phyloP scores from a whole-genome alignment of 495 filamentous ascomycete species.

The Elasticomyces elasticus region DNA sequence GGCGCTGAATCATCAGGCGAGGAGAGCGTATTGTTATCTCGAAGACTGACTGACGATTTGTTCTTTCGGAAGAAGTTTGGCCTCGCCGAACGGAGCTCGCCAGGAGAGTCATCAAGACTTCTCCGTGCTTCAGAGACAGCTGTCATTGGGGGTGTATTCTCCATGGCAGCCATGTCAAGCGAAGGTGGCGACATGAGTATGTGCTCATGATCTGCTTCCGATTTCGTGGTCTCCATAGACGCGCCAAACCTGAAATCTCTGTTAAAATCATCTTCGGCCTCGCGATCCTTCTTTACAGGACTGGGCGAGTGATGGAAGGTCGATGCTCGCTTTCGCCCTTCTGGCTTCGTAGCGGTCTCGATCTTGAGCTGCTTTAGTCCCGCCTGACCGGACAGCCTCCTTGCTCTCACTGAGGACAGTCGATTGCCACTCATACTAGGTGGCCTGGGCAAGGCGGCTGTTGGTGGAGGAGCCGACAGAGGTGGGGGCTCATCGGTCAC shows the following conservation, averaged over 20 bases:
- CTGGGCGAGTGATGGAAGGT: constrained; percentile 12
- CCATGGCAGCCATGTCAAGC: constrained; percentile 29
- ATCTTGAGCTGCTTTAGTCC: constrained; percentile 72
- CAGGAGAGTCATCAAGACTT: constrained; percentile 19
- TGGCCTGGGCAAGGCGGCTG: constrained; percentile 26
- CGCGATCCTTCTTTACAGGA: not conserved
- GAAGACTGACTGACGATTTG: constrained; percentile 68
- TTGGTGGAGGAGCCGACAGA: constrained; percentile 9
- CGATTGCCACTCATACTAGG: constrained; percentile 30
- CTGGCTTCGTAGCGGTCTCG: constrained; percentile 46
- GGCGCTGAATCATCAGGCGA: constrained; percentile 55
- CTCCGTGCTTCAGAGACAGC: constrained; percentile 6
- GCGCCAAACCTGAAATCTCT: constrained; percentile 14
- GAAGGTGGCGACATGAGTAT: constrained; percentile 28
- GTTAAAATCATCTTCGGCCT: not conserved
- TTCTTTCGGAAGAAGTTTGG: constrained; percentile 57
- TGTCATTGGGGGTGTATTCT: constrained; percentile 1
- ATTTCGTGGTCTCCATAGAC: not conserved
- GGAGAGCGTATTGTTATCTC: constrained; percentile 61
- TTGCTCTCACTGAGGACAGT: constrained; percentile 53
- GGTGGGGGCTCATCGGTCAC: not conserved
- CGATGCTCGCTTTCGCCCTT: constrained; percentile 13
- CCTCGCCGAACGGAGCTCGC: constrained; percentile 15
- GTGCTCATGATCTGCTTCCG: constrained; percentile 25
- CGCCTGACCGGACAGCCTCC: constrained; percentile 72